These are phyloP conservation scores for Knoxdaviesia capensis DNA, from an alignment of 2,329 filamentous ascomycete genomes.

Conservation along the genomic window DNA sequence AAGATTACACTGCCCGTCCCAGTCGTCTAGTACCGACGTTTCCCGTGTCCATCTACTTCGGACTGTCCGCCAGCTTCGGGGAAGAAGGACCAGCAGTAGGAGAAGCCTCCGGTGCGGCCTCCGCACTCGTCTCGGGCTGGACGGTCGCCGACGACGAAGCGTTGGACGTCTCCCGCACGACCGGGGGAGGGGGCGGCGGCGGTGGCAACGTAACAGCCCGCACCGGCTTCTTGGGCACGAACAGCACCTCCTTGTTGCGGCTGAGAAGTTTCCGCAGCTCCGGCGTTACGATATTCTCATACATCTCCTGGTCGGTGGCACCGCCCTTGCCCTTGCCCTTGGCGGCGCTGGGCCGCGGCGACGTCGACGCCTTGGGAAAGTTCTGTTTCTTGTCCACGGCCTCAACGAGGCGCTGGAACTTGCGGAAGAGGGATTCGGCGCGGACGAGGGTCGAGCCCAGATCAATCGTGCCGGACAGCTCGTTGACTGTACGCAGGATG, in stretches of 20 bases:
- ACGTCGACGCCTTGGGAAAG: conserved; percentile 35
- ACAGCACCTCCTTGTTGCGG: conserved; percentile 20
- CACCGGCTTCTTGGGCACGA: conserved; percentile 10
- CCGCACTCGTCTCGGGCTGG: too few relatives aligned
- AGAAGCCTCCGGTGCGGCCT: too few relatives aligned
- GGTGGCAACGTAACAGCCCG: too few relatives aligned
- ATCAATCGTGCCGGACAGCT: conserved; percentile 84
- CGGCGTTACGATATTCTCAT: conserved; percentile 30
- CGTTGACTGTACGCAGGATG: conserved; percentile 47
- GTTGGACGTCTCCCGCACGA: too few relatives aligned
- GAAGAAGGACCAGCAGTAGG: too few relatives aligned
- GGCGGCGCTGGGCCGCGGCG: conserved; percentile 5
- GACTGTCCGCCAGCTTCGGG: too few relatives aligned
- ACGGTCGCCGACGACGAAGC: too few relatives aligned
- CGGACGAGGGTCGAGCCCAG: conserved; percentile 68
- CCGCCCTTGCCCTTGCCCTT: conserved; percentile 14
- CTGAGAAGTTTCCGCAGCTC: conserved; percentile 34
- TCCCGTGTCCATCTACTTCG: too few relatives aligned
- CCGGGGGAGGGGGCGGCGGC: too few relatives aligned
- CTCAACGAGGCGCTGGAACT: conserved; percentile 76
- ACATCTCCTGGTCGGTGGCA: conserved; percentile 12
- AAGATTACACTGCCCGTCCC: too few relatives aligned
- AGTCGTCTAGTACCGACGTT: too few relatives aligned
- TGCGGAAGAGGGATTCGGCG: conserved; percentile 72
- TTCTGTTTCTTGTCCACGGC: conserved; percentile 81